Conservation (phyloP, 2,329 filamentous ascomycete genomes). For the Cadophora gregata region DNA sequence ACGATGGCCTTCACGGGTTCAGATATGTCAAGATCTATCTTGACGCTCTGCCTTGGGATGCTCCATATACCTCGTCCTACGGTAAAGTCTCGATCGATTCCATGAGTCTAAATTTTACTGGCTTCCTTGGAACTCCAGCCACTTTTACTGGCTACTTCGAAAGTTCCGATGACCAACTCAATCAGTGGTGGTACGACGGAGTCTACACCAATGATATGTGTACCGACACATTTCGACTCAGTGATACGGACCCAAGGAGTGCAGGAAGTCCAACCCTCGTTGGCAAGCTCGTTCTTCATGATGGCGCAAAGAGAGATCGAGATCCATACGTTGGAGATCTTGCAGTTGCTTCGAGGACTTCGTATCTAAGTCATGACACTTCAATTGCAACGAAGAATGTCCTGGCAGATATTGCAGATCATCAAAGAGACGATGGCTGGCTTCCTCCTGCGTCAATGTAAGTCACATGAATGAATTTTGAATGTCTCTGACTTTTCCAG, state of each 20-base stretch:
- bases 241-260: conserved; percentile 56
- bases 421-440: conserved; percentile 58
- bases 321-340: conserved; percentile 60
- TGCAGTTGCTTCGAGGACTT: conserved; percentile 54
- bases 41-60: conserved; percentile 51
- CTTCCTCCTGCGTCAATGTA: conserved; percentile 60
- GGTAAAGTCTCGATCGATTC: conserved; percentile 53
- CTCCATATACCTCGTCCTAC: conserved; percentile 51
- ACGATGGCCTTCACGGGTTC: conserved; percentile 60
- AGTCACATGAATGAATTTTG: conserved; percentile 28
- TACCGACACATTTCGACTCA: conserved; percentile 52
- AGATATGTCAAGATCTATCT: conserved; percentile 57
- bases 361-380: conserved; percentile 54
- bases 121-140: conserved; percentile 53
- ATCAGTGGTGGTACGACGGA: conserved; percentile 59
- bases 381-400: conserved; percentile 52
- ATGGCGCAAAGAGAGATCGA: conserved; percentile 58
- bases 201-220: conserved; percentile 59
- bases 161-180: conserved; percentile 55
- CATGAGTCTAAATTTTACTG: conserved; percentile 51
- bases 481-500: conserved; percentile 35
- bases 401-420: conserved; percentile 54
- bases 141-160: conserved; percentile 59
- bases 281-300: conserved; percentile 54
- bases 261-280: conserved; percentile 51